Conservation (phyloP, 495 filamentous ascomycete genomes). For the Ramalina intermedia region DNA sequence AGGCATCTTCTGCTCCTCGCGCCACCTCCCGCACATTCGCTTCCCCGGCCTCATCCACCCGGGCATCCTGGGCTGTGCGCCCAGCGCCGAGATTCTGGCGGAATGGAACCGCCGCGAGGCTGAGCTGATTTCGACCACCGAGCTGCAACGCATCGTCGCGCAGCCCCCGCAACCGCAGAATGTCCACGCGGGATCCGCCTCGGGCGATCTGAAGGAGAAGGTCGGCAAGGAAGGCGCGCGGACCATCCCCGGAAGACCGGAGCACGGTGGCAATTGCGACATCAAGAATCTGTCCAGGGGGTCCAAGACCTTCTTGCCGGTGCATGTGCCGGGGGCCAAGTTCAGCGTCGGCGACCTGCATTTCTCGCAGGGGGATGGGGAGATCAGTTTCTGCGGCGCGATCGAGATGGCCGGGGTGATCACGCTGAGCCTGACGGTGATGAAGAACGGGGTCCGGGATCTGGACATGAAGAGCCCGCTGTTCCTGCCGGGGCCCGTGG, state of each 20-base stretch:
- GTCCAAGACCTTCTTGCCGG: slow-evolving; percentile 78
- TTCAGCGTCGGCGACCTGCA: slow-evolving; percentile 90
- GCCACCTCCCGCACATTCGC: slow-evolving; percentile 79
- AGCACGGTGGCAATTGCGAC: slow-evolving; percentile 57
- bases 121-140: slow-evolving; percentile 57
- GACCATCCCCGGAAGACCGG: slow-evolving; percentile 58
- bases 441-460: slow-evolving; percentile 68
- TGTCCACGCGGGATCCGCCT: slow-evolving; percentile 56
- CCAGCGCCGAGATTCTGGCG: slow-evolving; percentile 50
- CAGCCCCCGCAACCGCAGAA: slow-evolving; percentile 58
- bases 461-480: slow-evolving; percentile 77
- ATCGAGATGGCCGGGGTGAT: slow-evolving; percentile 96
- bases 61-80: slow-evolving; percentile 84
- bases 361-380: slow-evolving; percentile 83
- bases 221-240: slow-evolving; percentile 79
- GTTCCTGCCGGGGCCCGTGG: slow-evolving; percentile 80
- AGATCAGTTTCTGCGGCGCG: slow-evolving; percentile 91
- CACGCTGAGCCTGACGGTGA: slow-evolving; percentile 77
- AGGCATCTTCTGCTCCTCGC: slow-evolving; percentile 80
- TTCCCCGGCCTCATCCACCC: slow-evolving; percentile 92
- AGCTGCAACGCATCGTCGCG: slow-evolving; percentile 60
- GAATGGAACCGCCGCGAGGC: slow-evolving; percentile 73
- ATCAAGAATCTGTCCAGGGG: slow-evolving; percentile 86
- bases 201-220: slow-evolving; percentile 47
- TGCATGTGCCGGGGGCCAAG: slow-evolving; percentile 75